Evolutionary conservation across 31 red algal genomes (phyloP).

Genomic region (Porphyra umbilicalis): DNA sequence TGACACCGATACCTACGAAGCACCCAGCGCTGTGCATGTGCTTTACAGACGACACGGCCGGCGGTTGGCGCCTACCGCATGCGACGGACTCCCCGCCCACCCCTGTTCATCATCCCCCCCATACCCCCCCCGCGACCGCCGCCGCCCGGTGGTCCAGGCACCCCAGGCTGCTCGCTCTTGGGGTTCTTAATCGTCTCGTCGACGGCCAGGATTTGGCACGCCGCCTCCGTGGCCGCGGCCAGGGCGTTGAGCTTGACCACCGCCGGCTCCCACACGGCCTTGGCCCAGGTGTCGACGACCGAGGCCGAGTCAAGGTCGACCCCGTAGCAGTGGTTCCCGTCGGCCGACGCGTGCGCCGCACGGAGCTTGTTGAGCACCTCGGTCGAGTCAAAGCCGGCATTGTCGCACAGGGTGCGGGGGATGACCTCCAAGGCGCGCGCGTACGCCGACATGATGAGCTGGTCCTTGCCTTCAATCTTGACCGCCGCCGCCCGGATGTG

Average conservation of each 20-base stretch:
- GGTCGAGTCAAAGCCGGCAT: constrained; percentile 97
- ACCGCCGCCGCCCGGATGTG: constrained; percentile 70
- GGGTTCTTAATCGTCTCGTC: constrained; percentile 98
- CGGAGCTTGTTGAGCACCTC: constrained; percentile 94
- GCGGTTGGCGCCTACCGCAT: too few relatives aligned
- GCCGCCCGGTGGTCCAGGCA: not conserved
- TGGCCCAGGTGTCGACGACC: constrained; percentile 90
- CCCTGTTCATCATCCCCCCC: constrained; percentile 62
- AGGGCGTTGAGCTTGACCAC: constrained; percentile 91
- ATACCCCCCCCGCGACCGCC: constrained; percentile 37
- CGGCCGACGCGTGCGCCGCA: constrained; percentile 80
- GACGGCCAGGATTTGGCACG: constrained; percentile 91
- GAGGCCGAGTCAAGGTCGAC: constrained; percentile 85
- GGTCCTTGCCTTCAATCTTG: constrained; percentile 88
- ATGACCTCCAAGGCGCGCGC: constrained; percentile 97
- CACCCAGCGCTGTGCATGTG: too few relatives aligned
- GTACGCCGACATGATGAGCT: constrained; percentile 81
- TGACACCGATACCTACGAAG: too few relatives aligned
- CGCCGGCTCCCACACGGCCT: constrained; percentile 96
- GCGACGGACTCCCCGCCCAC: constrained; percentile 50
- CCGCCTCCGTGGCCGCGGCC: constrained; percentile 92
- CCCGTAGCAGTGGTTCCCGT: constrained; percentile 64
- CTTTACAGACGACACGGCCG: too few relatives aligned
- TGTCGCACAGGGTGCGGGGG: constrained; percentile 94
- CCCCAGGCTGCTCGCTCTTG: constrained; percentile 52